Base-by-base conservation (phyloP, 345 rosid species). In the Melastoma malabathricum region DNA sequence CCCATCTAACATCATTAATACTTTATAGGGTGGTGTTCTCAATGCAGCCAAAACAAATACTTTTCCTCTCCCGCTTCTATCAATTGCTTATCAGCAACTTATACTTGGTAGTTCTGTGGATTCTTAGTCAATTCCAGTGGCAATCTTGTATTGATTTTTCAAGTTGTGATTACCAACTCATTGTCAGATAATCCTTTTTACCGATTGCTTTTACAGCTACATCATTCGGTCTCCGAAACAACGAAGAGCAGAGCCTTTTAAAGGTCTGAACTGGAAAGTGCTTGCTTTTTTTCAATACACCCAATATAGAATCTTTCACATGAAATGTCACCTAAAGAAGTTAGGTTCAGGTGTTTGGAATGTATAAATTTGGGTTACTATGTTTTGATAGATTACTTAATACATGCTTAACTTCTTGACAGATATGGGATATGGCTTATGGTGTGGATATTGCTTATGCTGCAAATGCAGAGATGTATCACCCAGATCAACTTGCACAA, bases 61-160 rank as follows among this genome's bases (percentile, higher is more conserved):
- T 50, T 90, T 90, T 69, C 94, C 96, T 66, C 75, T 80, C 67
- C 94, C 86, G 18, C 84, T 90, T 60, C 64, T 77, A 63, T 79
- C 94, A 19, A 73, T 73, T 73, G 86, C 92, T 56, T 77, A 82
- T 66, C 94, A 83, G 65, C 96, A 83, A 59, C 74, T 90, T 52
- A 70, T 80, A 65, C 77, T 69, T 46, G 96, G 98, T 89, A 83
- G 44, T 31, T 15, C 52, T 52, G 29, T 52, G 25, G 47, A 27
- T 41, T 58, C 46, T 16, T 20, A 4, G 44, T 25, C 22, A 25
- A 51, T 44, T 23, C 3, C 20, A 1, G 31, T 27, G 31, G 31
- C 31, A 27, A 27, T 27, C 31, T 27, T 27, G 3, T 27, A 27
- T 6, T 27, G 31, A 27, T 8, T 2, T 18, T 52, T n/a, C 13